phyloP scores from a whole-genome alignment of 768 basidiomycete species.

The Tricholoma furcatifolium region DNA sequence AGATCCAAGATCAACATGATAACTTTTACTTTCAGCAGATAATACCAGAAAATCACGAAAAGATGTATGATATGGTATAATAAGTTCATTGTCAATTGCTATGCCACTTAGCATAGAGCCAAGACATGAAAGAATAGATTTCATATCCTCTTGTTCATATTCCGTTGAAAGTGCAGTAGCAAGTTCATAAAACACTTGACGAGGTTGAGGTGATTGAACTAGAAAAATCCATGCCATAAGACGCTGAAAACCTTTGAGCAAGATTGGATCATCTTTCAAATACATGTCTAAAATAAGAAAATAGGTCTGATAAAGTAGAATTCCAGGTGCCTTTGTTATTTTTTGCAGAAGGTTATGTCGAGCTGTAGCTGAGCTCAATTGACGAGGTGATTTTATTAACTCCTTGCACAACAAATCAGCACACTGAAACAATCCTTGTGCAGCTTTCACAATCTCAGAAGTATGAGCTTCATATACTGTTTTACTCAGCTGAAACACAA shows the following conservation, averaged over 20 bases:
- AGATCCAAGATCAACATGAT: neutral
- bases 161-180: neutral
- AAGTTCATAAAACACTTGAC: neutral
- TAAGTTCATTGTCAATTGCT: neutral
- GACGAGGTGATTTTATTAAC: neutral
- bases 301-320: neutral
- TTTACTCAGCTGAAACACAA: neutral
- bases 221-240: neutral
- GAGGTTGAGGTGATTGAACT: neutral
- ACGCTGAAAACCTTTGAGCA: neutral
- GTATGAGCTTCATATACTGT: neutral
- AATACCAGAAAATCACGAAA: neutral
- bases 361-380: neutral
- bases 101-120: neutral
- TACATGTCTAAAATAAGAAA: neutral
- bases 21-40: neutral
- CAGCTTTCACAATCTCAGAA: neutral
- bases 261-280: neutral
- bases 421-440: neutral
- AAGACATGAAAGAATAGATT: neutral
- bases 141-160: neutral
- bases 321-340: neutral
- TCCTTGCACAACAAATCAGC: neutral
- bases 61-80: neutral
- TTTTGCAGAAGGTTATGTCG: neutral